These are phyloP conservation scores for Arachis hypogaea DNA, from an alignment of 306 rosid species.

Conservation along the genomic window DNA sequence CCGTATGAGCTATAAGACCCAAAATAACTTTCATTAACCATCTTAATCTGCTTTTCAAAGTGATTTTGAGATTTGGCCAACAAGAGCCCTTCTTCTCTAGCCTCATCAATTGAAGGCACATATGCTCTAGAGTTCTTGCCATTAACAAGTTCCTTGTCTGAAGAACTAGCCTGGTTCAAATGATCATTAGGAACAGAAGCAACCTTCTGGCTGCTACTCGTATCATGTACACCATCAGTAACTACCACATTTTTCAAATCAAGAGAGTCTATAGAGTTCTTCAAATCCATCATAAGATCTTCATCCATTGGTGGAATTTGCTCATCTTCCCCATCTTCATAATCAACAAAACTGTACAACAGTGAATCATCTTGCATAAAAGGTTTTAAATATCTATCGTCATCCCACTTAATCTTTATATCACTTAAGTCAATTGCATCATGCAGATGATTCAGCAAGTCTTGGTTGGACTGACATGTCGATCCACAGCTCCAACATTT, in stretches of 20 bases:
- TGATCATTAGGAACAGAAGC: constrained; percentile 45
- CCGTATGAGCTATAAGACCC: constrained; percentile 91
- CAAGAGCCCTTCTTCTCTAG: constrained; percentile 38
- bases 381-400: constrained; percentile 75
- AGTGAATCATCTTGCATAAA: constrained; percentile 74
- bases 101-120: constrained; percentile 40
- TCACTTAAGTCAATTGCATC: constrained; percentile 45
- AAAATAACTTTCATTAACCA: constrained; percentile 78
- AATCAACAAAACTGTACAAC: constrained; percentile 77
- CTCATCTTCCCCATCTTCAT: constrained; percentile 70
- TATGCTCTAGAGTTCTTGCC: constrained; percentile 43
- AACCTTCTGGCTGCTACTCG: constrained; percentile 34
- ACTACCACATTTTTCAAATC: constrained; percentile 35
- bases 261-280: constrained; percentile 39
- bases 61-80: constrained; percentile 50
- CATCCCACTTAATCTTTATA: constrained; percentile 60
- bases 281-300: constrained; percentile 54
- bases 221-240: constrained; percentile 29
- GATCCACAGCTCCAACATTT: constrained; percentile 86
- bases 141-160: constrained; percentile 39
- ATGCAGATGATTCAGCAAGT: constrained; percentile 75
- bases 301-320: constrained; percentile 44
- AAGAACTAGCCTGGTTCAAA: constrained; percentile 47
- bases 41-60: constrained; percentile 62
- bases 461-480: constrained; percentile 53